Percentiles rank a stretch among this genome's conserved stretches.
Evolutionary conservation across 306 rosid species (phyloP).

Genomic region (Quercus cerris): DNA sequence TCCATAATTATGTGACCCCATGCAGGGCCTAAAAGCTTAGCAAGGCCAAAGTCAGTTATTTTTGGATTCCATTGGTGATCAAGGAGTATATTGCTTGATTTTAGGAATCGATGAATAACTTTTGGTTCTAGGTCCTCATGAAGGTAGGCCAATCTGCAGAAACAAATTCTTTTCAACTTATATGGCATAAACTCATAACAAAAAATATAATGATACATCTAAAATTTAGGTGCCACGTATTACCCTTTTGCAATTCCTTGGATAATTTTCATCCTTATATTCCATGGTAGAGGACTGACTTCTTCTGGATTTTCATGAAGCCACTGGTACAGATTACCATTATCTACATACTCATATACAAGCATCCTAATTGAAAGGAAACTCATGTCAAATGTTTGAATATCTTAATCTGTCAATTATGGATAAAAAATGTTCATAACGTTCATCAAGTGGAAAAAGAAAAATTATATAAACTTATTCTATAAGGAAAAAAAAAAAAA

Average conservation of each 20-base stretch:
- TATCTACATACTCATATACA: constrained; percentile 55
- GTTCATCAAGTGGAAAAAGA: background rate
- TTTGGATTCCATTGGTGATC: constrained; percentile 59
- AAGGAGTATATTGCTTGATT: constrained; percentile 50
- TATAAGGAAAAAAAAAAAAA: background rate
- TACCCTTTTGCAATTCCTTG: constrained; percentile 71
- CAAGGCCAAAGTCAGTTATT: constrained; percentile 54
- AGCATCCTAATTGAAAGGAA: constrained; percentile 35
- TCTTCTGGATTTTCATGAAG: constrained; percentile 49
- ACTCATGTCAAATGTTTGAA: background rate
- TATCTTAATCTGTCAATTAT: background rate
- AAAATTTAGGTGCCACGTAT: constrained; percentile 1
- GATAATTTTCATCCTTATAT: constrained; percentile 46
- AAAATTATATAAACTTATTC: background rate
- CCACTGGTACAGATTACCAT: constrained; percentile 57
- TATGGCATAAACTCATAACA: background rate
- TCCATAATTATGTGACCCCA: constrained; percentile 31
- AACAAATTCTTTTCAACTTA: background rate
- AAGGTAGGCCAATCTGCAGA: constrained; percentile 65
- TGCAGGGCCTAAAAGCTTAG: constrained; percentile 31
- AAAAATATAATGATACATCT: background rate
- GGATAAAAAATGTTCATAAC: background rate
- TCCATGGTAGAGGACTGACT: constrained; percentile 62
- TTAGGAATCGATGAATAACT: constrained; percentile 51
- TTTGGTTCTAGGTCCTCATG: constrained; percentile 62